Base-by-base conservation (phyloP, 148 eudicot genomes). In the Heliosperma pusillum region DNA sequence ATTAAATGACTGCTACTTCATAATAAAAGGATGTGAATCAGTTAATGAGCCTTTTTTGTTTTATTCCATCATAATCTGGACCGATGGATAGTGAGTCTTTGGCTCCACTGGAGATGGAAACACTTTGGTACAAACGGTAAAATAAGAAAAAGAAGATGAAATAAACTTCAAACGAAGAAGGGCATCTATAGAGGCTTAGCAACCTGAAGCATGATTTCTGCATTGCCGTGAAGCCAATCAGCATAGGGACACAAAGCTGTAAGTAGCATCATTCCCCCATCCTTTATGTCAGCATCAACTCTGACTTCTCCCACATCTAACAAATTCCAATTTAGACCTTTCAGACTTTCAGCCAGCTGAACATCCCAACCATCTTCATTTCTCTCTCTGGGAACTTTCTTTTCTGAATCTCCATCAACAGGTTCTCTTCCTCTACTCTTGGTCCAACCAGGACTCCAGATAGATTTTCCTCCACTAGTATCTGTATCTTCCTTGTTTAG, bases 251-350 rank as follows among this genome's bases (percentile, higher is more conserved):
- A 96, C 80, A 96, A 76, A 66, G 99, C 99, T 60, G 99, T 96
- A 65, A 96, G 66, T 86, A 96, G 80, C 93, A 96, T 87, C 99
- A 96, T 96, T 80, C 99, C 99, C 44, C 97, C 97, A 82, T 96
- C 99, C 89, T 90, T 96, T 53, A 96, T 87, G 83, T 96, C 99
- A 82, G 97, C 97, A 93, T 96, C 99, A 74, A 96, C 89, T 85
- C 99, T 90, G 77, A 96, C 99, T 87, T 96, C 99, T 77, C 97
- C 99, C 12, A 76, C 97, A 86, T 96, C 97, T 79, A 96, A 66
- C 72, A 92, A 72, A 67, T 89, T 96, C 99, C 99, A 96, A 82
- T 96, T 93, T 60, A 96, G 82, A 30, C 95, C 99, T 82, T 79
- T 89, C 47, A 96, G 92, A 86, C 89, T 84, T 80, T 96, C 99